These are phyloP conservation scores for Hippophae gyantsensis DNA, from an alignment of 306 rosid genomes.

Conservation along the genomic window DNA sequence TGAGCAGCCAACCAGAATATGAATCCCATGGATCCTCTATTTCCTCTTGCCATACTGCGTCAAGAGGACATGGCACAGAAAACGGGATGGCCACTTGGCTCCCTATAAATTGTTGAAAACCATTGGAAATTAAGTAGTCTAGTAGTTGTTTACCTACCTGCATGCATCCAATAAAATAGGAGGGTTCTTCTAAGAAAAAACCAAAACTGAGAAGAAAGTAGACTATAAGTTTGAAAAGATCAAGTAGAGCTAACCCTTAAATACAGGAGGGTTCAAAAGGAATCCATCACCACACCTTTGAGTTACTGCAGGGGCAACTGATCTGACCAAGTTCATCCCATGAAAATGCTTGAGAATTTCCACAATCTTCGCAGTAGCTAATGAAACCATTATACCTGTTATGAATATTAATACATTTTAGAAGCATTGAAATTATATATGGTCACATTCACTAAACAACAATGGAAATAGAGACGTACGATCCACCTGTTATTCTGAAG, in stretches of 20 bases:
- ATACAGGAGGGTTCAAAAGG: background rate
- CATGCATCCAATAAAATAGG: background rate
- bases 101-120: background rate
- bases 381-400: conserved; percentile 65
- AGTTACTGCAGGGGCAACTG: conserved; percentile 54
- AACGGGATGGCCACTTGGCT: background rate
- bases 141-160: background rate
- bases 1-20: background rate
- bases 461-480: conserved; percentile 3
- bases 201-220: background rate
- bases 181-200: background rate
- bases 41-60: background rate
- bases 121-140: background rate
- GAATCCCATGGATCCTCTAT: background rate
- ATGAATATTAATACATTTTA: conserved; percentile 3
- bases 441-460: background rate
- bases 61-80: background rate
- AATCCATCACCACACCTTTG: conserved; percentile 38
- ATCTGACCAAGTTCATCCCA: conserved; percentile 72
- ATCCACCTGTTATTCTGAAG: conserved; percentile 49
- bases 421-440: background rate
- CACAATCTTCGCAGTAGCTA: conserved; percentile 62
- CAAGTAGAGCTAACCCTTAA: conserved; percentile 6
- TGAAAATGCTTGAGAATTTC: conserved; percentile 63
- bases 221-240: conserved; percentile 1